A percentile compares a stretch with the other conserved stretches of the same genome.
Evolutionary conservation across 2,329 filamentous ascomycete species (phyloP).

Genomic region (Ophiocordyceps camponoti-saundersi): DNA sequence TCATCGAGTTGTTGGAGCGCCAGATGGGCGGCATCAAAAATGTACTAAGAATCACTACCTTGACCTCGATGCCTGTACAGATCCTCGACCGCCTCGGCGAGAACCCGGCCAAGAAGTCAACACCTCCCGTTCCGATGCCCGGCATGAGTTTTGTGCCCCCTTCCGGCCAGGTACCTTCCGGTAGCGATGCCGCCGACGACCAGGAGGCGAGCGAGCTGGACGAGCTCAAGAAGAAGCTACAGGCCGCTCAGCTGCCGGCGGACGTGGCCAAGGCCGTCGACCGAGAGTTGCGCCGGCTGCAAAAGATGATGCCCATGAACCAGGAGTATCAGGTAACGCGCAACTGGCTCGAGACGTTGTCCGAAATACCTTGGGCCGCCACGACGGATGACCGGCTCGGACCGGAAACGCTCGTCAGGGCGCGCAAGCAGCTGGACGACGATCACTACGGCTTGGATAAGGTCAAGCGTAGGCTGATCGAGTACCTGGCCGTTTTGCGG

Average conservation of each 20-base stretch:
- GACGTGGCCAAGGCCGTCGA: conserved; percentile 87
- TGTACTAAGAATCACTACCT: conserved; percentile 69
- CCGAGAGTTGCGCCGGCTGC: conserved; percentile 69
- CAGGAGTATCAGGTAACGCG: conserved; percentile 89
- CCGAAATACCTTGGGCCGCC: conserved; percentile 84
- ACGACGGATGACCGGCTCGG: conserved; percentile 76
- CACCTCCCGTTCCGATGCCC: conserved; percentile 19
- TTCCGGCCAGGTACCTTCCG: conserved; percentile 20
- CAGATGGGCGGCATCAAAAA: conserved; percentile 75
- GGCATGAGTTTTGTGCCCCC: conserved; percentile 19
- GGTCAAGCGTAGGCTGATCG: conserved; percentile 89
- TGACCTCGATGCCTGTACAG: conserved; percentile 50
- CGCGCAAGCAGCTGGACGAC: conserved; percentile 79
- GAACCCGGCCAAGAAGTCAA: conserved; percentile 16
- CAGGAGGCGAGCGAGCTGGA: conserved; percentile 82
- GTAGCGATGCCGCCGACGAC: conserved; percentile 42
- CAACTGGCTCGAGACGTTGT: conserved; percentile 83
- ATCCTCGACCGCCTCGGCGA: conserved; percentile 36
- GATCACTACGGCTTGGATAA: conserved; percentile 95
- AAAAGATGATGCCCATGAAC: conserved; percentile 92
- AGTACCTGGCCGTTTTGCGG: conserved; percentile 91
- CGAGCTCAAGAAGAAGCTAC: conserved; percentile 75
- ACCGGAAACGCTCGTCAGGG: conserved; percentile 57
- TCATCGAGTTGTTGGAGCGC: conserved; percentile 67
- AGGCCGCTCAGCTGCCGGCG: conserved; percentile 61